These are phyloP conservation scores for Olyra latifolia DNA, from an alignment of 176 grass and related monocot genomes.

Conservation along the genomic window DNA sequence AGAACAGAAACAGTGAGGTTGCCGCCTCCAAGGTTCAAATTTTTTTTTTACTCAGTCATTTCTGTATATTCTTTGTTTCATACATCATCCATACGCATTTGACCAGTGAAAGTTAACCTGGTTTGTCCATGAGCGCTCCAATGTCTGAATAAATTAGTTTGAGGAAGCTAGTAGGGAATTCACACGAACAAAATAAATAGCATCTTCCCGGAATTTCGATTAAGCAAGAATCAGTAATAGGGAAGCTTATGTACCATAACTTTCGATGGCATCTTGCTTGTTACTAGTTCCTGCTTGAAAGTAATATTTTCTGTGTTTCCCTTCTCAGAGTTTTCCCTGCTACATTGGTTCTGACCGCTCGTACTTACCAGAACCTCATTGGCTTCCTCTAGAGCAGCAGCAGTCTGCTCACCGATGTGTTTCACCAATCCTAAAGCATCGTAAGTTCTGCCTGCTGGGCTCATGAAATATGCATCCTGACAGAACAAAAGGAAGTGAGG, in stretches of 20 bases:
- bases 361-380: conserved; percentile 64
- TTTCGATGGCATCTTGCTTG: conserved; percentile 44
- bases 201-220: background rate
- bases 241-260: conserved; percentile 45
- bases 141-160: background rate
- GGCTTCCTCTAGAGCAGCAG: conserved; percentile 60
- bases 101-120: background rate
- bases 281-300: conserved; percentile 34
- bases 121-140: background rate
- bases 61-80: background rate
- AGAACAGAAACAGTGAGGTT: background rate
- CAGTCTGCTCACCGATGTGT: conserved; percentile 70
- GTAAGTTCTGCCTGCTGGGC: conserved; percentile 53
- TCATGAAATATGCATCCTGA: conserved; percentile 73
- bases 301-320: conserved; percentile 42
- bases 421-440: conserved; percentile 79
- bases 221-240: background rate
- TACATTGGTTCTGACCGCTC: conserved; percentile 3
- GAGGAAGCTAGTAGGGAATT: conserved; percentile 6
- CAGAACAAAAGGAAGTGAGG: conserved; percentile 21
- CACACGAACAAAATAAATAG: background rate
- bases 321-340: conserved; percentile 35
- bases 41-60: background rate
- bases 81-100: background rate
- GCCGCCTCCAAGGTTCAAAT: background rate